A percentile compares a stretch with the other conserved stretches of the same genome.
Evolutionary conservation across 2,329 filamentous ascomycete species (phyloP).

Genomic region (Colletotrichum euphorbiae): DNA sequence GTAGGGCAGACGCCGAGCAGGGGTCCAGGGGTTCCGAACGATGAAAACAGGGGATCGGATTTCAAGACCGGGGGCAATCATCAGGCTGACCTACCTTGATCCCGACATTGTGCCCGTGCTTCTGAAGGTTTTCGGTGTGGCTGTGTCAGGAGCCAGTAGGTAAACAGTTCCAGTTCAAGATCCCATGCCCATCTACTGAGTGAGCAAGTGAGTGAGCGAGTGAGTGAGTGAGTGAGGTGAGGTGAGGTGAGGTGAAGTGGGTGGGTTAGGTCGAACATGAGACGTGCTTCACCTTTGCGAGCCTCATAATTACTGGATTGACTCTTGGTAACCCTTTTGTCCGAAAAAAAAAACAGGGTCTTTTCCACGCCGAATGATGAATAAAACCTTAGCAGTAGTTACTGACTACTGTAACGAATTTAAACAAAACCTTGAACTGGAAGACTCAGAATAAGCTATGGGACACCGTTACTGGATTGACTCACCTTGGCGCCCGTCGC

Average conservation of each 20-base stretch:
- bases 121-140: conserved; percentile 1
- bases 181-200: no score
- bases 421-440: no score
- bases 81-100: background rate
- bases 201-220: background rate
- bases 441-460: no score
- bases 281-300: conserved; percentile 11
- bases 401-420: no score
- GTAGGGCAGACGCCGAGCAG: conserved; percentile 26
- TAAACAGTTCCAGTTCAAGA: background rate
- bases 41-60: conserved; percentile 11
- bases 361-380: no score
- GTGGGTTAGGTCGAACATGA: background rate
- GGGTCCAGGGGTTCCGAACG: conserved; percentile 19
- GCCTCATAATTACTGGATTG: background rate
- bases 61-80: conserved; percentile 6
- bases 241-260: no score
- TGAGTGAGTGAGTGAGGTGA: background rate
- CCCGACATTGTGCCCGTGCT: background rate
- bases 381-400: no score
- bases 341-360: no score
- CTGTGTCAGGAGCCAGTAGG: background rate
- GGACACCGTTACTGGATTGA: no score
- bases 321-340: no score
- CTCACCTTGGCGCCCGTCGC: background rate